Conservation (phyloP, 2,329 filamentous ascomycete species). For the Aspergillus thermomutatus region DNA sequence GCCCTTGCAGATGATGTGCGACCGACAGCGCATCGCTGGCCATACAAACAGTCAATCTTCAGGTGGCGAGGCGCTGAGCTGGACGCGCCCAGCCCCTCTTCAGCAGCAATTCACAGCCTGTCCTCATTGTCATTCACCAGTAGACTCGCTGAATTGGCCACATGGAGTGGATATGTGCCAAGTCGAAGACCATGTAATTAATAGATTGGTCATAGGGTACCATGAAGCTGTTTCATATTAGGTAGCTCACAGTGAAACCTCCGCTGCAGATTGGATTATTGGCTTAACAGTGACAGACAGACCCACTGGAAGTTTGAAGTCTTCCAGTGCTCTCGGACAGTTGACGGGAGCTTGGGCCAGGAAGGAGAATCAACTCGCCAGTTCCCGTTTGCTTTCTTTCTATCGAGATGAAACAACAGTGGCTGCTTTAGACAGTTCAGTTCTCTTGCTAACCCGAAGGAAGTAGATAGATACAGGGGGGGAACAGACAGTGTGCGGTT, state of each 20-base stretch:
- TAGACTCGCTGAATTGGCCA: not conserved
- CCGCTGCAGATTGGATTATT: constrained; percentile 8
- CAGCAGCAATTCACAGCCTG: not conserved
- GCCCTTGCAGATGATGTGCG: not conserved
- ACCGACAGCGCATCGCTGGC: not conserved
- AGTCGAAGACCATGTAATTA: not conserved
- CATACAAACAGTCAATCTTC: not conserved
- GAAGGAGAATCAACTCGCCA: not conserved
- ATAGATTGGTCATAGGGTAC: not conserved
- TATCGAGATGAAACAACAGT: not conserved
- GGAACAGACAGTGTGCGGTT: too few relatives aligned
- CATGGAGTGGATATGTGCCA: not conserved
- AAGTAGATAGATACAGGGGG: too few relatives aligned
- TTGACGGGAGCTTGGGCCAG: not conserved
- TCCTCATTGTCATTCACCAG: not conserved
- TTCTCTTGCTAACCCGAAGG: not conserved
- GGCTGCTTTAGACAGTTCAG: too few relatives aligned
- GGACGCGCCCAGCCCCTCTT: not conserved
- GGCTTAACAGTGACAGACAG: not conserved
- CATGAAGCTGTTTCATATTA: constrained; percentile 9
- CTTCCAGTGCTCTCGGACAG: not conserved
- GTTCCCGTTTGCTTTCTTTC: not conserved
- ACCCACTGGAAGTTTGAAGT: constrained; percentile 5
- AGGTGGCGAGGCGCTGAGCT: not conserved
- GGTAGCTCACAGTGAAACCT: constrained; percentile 3